Conservation (phyloP, 441 rosid species). For the Bruguiera hainesii region DNA sequence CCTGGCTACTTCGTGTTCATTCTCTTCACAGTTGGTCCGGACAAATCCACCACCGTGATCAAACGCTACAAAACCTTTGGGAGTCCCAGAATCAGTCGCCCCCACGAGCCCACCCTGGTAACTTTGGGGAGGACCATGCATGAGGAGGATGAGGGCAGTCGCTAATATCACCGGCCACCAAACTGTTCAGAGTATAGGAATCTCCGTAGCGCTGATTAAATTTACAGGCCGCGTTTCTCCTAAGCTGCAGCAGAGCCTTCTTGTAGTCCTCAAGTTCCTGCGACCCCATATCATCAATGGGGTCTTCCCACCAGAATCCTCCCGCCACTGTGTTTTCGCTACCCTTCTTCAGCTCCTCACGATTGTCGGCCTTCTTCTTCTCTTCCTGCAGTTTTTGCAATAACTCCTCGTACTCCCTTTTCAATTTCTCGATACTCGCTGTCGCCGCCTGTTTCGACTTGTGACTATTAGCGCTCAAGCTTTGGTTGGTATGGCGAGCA, state of each 20-base stretch:
- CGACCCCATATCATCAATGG: constrained; percentile 10
- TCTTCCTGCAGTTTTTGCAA: constrained; percentile 12
- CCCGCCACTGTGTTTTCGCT: not conserved
- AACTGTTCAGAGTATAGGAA: no score
- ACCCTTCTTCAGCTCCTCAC: not conserved
- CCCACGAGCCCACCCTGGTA: no score
- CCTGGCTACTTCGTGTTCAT: no score
- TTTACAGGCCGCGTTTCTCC: constrained; percentile 1
- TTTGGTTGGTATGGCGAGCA: constrained; percentile 16
- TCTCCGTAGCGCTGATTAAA: not conserved
- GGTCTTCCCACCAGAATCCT: constrained; percentile 19
- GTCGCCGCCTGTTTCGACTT: not conserved
- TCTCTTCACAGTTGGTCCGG: no score
- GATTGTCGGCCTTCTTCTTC: not conserved
- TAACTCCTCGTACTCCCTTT: not conserved
- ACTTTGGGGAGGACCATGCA: no score
- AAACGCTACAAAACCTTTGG: no score
- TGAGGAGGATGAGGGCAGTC: no score
- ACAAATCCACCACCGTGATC: no score
- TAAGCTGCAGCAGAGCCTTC: constrained; percentile 1
- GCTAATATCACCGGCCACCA: no score
- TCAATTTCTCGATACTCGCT: not conserved
- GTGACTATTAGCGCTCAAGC: not conserved
- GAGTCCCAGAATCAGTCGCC: no score
- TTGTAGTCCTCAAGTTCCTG: constrained; percentile 15